Percentiles rank a stretch among this genome's conserved stretches.
Conservation (phyloP, 345 rosid genomes). For the Lenwebbia sp. region DNA sequence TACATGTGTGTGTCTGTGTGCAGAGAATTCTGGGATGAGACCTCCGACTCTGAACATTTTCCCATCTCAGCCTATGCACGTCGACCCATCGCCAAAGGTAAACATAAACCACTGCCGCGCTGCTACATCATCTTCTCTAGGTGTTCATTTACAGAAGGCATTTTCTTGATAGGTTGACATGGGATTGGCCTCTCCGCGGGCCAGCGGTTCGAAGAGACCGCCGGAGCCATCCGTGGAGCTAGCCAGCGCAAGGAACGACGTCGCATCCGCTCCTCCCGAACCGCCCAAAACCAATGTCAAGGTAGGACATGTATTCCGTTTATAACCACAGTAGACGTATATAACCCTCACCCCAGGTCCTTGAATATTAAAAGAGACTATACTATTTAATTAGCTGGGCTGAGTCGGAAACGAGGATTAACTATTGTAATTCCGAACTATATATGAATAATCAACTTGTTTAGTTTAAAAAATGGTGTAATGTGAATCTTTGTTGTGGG, state of each 20-base stretch:
- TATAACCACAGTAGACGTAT: not conserved
- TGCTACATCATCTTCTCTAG: not conserved
- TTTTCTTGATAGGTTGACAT: not conserved
- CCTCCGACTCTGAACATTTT: conserved; percentile 97
- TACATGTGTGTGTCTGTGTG: conserved; percentile 1
- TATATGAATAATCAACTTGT: not conserved
- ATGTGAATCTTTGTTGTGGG: not conserved
- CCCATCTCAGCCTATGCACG: conserved; percentile 97
- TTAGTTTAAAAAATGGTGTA: not conserved
- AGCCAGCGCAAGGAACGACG: conserved; percentile 13
- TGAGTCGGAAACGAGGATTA: not conserved
- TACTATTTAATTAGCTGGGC: not conserved
- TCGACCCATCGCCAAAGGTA: conserved; percentile 44
- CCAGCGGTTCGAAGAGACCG: conserved; percentile 30
- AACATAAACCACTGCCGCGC: not conserved
- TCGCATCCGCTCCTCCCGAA: conserved; percentile 9
- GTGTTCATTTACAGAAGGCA: not conserved
- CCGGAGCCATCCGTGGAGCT: conserved; percentile 20
- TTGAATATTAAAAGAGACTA: not conserved
- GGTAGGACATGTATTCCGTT: conserved; percentile 2
- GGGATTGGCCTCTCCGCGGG: conserved; percentile 12
- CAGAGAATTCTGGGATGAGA: conserved; percentile 72
- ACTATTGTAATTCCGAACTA: not conserved
- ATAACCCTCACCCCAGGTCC: not conserved
- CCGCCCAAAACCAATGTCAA: conserved; percentile 23